phyloP scores from a whole-genome alignment of 345 rosid species.

The Rhizophora apiculata region DNA sequence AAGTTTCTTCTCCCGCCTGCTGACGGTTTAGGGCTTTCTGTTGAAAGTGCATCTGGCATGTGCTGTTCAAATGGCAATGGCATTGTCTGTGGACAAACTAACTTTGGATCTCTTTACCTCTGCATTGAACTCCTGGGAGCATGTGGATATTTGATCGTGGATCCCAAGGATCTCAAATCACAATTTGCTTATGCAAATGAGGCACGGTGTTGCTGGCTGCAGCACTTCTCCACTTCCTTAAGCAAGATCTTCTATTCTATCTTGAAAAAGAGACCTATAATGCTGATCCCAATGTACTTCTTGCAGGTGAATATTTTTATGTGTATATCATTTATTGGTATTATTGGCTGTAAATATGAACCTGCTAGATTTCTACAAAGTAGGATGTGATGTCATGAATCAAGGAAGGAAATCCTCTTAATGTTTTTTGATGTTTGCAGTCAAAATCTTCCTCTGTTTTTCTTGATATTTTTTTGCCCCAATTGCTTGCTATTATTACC shows the following conservation, averaged over 20 bases:
- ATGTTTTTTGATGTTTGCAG: no score
- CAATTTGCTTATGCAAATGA: constrained; percentile 32
- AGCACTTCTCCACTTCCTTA: constrained; percentile 46
- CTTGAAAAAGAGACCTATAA: constrained; percentile 26
- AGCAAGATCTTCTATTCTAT: constrained; percentile 43
- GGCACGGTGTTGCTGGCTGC: constrained; percentile 48
- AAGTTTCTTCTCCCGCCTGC: constrained; percentile 50
- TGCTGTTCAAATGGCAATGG: constrained; percentile 25
- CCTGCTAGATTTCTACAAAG: neutral
- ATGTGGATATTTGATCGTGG: constrained; percentile 51
- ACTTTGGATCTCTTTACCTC: constrained; percentile 68
- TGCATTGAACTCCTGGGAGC: constrained; percentile 67
- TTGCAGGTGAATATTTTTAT: no score
- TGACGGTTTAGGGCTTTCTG: constrained; percentile 52
- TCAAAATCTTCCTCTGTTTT: no score
- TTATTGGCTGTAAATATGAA: neutral
- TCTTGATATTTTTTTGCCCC: neutral
- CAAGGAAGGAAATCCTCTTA: no score
- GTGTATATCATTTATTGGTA: neutral
- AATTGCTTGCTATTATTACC: neutral
- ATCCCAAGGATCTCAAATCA: constrained; percentile 24
- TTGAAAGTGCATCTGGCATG: constrained; percentile 29
- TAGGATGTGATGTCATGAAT: neutral
- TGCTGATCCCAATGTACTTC: constrained; percentile 33
- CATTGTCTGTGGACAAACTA: constrained; percentile 32